Base-by-base conservation (phyloP, 495 filamentous ascomycete species). In the Aspergillus ostianus region DNA sequence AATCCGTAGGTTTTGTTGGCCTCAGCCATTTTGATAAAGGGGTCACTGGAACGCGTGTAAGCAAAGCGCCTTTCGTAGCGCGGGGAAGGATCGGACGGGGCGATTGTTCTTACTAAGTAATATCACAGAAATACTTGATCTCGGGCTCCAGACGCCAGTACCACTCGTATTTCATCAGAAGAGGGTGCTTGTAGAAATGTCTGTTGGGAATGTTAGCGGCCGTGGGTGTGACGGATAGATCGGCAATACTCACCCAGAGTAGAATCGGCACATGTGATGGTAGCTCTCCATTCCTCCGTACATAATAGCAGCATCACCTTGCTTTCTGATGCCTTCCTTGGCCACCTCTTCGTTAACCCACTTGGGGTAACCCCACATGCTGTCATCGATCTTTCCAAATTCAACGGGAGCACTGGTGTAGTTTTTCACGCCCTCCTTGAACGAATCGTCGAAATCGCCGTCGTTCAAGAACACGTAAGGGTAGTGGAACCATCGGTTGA, bases 51-150 rank as follows among this genome's bases (percentile, higher is more conserved):
- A 13, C 13, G 55, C 19, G 49, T 29, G 63, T 78, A 19, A 78
- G 75, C 44, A 59, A 63, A 49, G 30, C 46, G 49, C 36, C 36
- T 20, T 17, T 6, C 13, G 8, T 6, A 12, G 48, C 17, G 32
- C 51, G 58, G 23, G 21, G 10, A 7, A n/a, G 45, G 21, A 41
- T 61, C 27, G 19, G 10, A n/a, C 10, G 5, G 23, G 32, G 26
- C 23, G 45, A 1, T 21, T 2, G 26, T 69, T 10, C 89, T 67
- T 89, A 97, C 93, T 99, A 99, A 60, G 94, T 99, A 63, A 99
- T 97, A 67, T 99, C 94, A 73, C 94, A 99, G 81, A 98, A 99
- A 81, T 98, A 99, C 80, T 93, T 97, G 87, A 99, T 98, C 74
- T 99, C 94, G 70, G 94, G 94, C 85, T 99, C 94, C 75, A 99